Conservation (phyloP, 108 stramenopile species). For the Skeletonema costatum region DNA sequence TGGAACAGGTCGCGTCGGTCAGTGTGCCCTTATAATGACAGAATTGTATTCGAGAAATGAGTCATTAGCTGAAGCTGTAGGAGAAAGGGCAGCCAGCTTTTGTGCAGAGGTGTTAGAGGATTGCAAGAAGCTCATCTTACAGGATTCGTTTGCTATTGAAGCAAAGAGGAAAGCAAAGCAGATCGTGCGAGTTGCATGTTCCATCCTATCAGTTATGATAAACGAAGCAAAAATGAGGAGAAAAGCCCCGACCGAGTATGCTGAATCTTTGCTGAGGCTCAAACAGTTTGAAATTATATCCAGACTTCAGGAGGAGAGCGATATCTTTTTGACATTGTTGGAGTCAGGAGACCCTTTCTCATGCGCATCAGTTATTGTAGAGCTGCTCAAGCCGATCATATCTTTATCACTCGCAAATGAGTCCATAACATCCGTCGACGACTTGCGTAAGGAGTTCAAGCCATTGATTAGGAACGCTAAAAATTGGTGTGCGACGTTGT, state of each 20-base stretch:
- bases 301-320: constrained; percentile 30
- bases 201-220: constrained; percentile 41
- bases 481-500: constrained; percentile 40
- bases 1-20: constrained; percentile 17
- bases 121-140: constrained; percentile 22
- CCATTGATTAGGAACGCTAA: constrained; percentile 30
- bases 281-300: constrained; percentile 44
- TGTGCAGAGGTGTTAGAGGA: constrained; percentile 41
- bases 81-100: constrained; percentile 24
- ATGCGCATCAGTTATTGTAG: constrained; percentile 15
- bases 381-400: constrained; percentile 30
- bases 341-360: constrained; percentile 28
- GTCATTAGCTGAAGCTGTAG: constrained; percentile 34
- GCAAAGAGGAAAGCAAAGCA: constrained; percentile 38
- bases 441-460: constrained; percentile 21
- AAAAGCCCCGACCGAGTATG: not conserved
- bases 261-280: not conserved
- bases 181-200: constrained; percentile 31
- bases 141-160: constrained; percentile 1
- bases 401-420: constrained; percentile 10
- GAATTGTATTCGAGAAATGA: constrained; percentile 32
- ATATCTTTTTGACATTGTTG: constrained; percentile 26
- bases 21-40: constrained; percentile 27
- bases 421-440: constrained; percentile 6
- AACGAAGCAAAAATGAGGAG: not conserved